Conservation (phyloP, 129 eudicot species). For the Centrapalus pauciflorus region DNA sequence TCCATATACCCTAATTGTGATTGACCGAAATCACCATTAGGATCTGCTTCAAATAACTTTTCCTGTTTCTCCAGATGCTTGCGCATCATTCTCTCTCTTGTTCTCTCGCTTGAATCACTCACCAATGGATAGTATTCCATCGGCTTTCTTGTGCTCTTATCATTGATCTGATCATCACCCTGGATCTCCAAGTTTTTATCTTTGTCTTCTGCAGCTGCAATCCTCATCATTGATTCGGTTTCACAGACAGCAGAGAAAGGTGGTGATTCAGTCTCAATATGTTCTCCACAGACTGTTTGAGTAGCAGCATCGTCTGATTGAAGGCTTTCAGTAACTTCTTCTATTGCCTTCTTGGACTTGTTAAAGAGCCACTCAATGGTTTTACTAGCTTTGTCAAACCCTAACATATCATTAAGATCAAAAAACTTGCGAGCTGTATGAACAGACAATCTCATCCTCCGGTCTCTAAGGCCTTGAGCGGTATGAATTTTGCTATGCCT, state of each 20-base stretch:
- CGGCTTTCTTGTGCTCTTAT: background rate
- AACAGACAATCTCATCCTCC: constrained; percentile 38
- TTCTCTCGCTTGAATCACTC: constrained; percentile 25
- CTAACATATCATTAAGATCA: constrained; percentile 36
- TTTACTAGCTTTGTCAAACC: constrained; percentile 44
- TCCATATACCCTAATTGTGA: constrained; percentile 22
- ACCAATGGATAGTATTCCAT: background rate
- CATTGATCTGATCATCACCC: background rate
- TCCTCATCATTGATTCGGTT: background rate
- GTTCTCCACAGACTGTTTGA: background rate
- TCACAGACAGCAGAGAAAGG: constrained; percentile 4
- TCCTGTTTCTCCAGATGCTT: constrained; percentile 10
- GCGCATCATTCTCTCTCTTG: constrained; percentile 32
- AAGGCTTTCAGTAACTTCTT: constrained; percentile 25
- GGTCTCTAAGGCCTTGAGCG: constrained; percentile 31
- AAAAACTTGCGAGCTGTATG: constrained; percentile 35
- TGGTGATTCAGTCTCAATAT: constrained; percentile 15
- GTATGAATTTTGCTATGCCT: constrained; percentile 43
- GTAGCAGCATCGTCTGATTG: constrained; percentile 9
- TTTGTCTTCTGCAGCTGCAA: background rate
- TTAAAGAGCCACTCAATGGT: constrained; percentile 40
- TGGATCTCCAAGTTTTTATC: constrained; percentile 6
- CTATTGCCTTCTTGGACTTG: constrained; percentile 38
- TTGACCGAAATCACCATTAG: constrained; percentile 3
- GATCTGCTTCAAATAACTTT: constrained; percentile 1